phyloP scores from a whole-genome alignment of 2,329 filamentous ascomycete genomes.

The Trematosphaeria pertusa region DNA sequence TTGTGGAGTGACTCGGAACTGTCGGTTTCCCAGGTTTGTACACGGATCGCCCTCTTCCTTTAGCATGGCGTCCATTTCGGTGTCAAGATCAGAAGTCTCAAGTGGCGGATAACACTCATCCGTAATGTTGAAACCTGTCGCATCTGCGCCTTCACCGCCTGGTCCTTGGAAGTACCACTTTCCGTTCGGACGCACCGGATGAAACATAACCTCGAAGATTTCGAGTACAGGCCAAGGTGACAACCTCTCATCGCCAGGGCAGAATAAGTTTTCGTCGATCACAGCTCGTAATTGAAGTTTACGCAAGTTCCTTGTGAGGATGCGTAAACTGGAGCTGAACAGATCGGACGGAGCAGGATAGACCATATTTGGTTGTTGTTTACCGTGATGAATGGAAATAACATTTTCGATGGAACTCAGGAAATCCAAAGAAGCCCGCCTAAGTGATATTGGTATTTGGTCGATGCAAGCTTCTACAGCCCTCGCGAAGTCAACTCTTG shows the following conservation, averaged over 20 bases:
- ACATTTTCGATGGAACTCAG: constrained; percentile 7
- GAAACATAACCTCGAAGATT: constrained; percentile 12
- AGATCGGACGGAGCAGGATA: constrained; percentile 14
- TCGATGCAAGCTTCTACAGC: too few species aligned
- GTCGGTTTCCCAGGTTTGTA: background rate
- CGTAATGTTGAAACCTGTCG: constrained; percentile 12
- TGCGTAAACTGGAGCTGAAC: constrained; percentile 17
- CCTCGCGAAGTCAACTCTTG: constrained; percentile 15
- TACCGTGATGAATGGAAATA: background rate
- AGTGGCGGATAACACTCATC: constrained; percentile 16
- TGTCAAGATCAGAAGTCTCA: constrained; percentile 8
- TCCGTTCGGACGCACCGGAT: constrained; percentile 9
- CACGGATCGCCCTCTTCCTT: background rate
- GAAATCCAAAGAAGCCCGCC: too few species aligned
- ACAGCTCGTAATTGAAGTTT: background rate
- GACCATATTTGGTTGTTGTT: constrained; percentile 6
- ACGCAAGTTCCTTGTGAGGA: constrained; percentile 15
- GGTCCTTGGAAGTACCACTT: constrained; percentile 18
- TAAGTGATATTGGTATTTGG: too few species aligned
- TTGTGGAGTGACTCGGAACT: constrained; percentile 14
- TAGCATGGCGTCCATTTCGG: too few species aligned
- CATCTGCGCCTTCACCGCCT: constrained; percentile 2
- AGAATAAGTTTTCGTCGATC: constrained; percentile 15
- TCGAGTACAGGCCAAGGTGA: constrained; percentile 16
- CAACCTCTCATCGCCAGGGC: constrained; percentile 8